Percentiles rank a stretch among this genome's conserved stretches.
phyloP scores from a whole-genome alignment of 2,329 filamentous ascomycete species.

The Triangularia verruculosa region DNA sequence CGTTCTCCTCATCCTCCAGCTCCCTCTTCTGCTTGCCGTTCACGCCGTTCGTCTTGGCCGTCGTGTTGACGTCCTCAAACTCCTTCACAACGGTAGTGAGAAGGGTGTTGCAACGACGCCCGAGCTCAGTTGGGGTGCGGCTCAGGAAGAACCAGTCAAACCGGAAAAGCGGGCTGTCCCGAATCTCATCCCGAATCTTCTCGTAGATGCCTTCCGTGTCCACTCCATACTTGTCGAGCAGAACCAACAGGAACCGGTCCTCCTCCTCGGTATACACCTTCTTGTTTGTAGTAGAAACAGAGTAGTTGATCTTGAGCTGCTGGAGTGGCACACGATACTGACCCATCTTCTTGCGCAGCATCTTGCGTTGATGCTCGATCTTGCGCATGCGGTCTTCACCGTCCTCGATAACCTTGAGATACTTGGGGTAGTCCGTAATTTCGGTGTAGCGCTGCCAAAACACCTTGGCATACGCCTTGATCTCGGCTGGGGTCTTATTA shows the following conservation, averaged over 20 bases:
- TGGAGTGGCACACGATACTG: constrained; percentile 97
- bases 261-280: constrained; percentile 99
- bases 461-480: constrained; percentile 87
- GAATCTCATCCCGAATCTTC: constrained; percentile 93
- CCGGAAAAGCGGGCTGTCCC: constrained; percentile 88
- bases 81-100: constrained; percentile 93
- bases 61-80: constrained; percentile 68
- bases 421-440: constrained; percentile 84
- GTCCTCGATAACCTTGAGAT: constrained; percentile 83
- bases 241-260: constrained; percentile 89
- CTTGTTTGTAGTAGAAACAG: constrained; percentile 98
- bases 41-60: constrained; percentile 43
- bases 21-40: constrained; percentile 74
- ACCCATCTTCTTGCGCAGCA: constrained; percentile 91
- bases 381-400: constrained; percentile 88
- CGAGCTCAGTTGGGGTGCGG: constrained; percentile 87
- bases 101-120: constrained; percentile 87
- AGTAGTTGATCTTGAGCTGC: constrained; percentile 98
- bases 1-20: constrained; percentile 76
- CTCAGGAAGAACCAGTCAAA: constrained; percentile 99
- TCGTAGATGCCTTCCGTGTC: constrained; percentile 90
- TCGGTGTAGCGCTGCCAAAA: constrained; percentile 97
- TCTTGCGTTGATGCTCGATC: constrained; percentile 87
- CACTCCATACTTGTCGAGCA: constrained; percentile 87
- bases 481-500: constrained; percentile 79